Evolutionary conservation across 257 asterid genomes (phyloP), one percentile per base, ranked within the genome.

Genomic region (Fraxinus quadrangulata): DNA sequence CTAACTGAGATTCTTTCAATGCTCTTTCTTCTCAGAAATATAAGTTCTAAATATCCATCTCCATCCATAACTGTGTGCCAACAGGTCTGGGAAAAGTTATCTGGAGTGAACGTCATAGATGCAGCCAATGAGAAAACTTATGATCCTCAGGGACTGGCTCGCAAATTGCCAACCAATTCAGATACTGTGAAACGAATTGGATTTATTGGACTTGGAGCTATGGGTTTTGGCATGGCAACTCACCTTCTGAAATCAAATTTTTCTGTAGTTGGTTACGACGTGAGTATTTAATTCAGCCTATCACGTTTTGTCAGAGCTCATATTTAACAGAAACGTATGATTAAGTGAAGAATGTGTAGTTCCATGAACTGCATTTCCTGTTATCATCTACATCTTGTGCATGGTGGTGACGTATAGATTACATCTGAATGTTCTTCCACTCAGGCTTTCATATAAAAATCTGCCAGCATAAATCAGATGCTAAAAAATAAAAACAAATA

Each of bases 161-260:
- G 54, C 75, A 88, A 87, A 80, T 80, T 88, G 79, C 77, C 89
- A 82, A 75, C 86, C 70, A 87, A 88, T 69, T 91, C 97, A 45
- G 86, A 89, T 84, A 77, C 85, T 63, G 89, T 84, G 69, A 87
- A 93, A 78, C 83, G 87, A 78, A 88, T 93, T 49, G 99, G 97
- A 83, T 95, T 95, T 84, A 90, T 95, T 81, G 99, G 99, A 79
- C 93, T 95, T 77, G 99, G 99, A 84, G 98, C 99, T 72, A 95
- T 95, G 99, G 99, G 99, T 78, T 91, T 93, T 86, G 99, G 99
- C 89, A 95, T 95, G 98, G 99, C 99, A 74, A 93, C 93, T 56
- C 97, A 95, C 83, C 89, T 95, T 80, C 82, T 95, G 85, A 91
- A 90, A 83, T 93, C 97, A 72, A 86, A 92, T 77, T 93, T 91